Base-by-base conservation (phyloP, 352 stramenopile genomes). In the Nothophytophthora sp. region DNA sequence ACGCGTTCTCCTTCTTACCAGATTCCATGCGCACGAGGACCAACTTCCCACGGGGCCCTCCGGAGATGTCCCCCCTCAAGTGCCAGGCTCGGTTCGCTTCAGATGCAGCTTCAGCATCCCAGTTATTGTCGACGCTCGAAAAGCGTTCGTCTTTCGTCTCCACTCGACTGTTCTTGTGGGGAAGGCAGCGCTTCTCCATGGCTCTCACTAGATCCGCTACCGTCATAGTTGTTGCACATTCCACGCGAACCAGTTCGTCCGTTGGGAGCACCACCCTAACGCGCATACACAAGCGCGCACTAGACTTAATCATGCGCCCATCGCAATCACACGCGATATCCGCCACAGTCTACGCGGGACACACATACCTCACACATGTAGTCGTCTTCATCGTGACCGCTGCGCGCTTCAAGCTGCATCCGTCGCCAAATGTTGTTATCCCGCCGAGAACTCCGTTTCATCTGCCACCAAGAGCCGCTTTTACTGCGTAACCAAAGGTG, bases 191-290 rank as follows among this genome's bases (percentile, higher is more conserved):
- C 13, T 60, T 67, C 38, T 45, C 49, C 41, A 71, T 13, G 8
- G 15, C 29, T 10, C 6, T 39, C 46, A 60, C 23, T 5, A 71
- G 36, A 35, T 67, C 61, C 12, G 50, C 44, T 30, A 67, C 56
- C 28, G 56, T 71, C 51, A 60, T 71, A 8, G 28, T 63, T 20
- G 47, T 25, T 15, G n/a, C 33, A 36, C 61, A 76, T 20, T 66
- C 51, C 29, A 72, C 53, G 29, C 61, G 61, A 50, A 76, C 61
- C 12, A 76, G 44, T 18, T 72, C 45, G 22, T 72, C 66, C 18
- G 66, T 63, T 19, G 61, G 66, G 18, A 72, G 61, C 47, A 72
- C 66, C 30, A 76, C 57, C 47, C 66, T 72, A 47, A 7, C 35
- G n/a, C n/a, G n/a, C n/a, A n/a, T n/a, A n/a, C n/a, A n/a, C n/a